These are phyloP conservation scores for Emericellopsis atlantica DNA, from an alignment of 2,329 filamentous ascomycete species.

Conservation along the genomic window DNA sequence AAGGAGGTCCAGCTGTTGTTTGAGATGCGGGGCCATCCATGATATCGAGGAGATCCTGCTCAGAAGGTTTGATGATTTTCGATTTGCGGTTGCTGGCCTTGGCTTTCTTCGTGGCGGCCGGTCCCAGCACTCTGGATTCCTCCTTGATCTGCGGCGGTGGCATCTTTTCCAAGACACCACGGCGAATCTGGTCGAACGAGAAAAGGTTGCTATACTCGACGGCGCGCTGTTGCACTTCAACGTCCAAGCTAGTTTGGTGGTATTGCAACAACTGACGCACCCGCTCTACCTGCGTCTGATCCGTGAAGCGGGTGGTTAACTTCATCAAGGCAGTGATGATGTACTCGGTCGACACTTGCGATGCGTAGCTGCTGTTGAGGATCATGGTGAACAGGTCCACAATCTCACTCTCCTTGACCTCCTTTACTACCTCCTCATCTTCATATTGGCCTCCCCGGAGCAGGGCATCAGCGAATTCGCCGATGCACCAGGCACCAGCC, in stretches of 20 bases:
- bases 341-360: constrained; percentile 85
- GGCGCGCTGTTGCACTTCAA: constrained; percentile 91
- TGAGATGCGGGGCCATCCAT: constrained; percentile 58
- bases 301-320: constrained; percentile 75
- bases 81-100: constrained; percentile 63
- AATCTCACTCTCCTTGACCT: constrained; percentile 78
- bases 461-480: constrained; percentile 89
- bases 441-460: constrained; percentile 83
- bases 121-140: constrained; percentile 80
- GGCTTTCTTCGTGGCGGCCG: constrained; percentile 53
- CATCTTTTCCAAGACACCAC: constrained; percentile 94
- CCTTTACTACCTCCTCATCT: constrained; percentile 74
- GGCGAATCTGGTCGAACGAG: constrained; percentile 71
- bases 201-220: constrained; percentile 97
- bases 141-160: constrained; percentile 94
- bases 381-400: constrained; percentile 89
- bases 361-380: constrained; percentile 87
- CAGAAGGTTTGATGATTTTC: constrained; percentile 69
- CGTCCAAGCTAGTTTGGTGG: constrained; percentile 77
- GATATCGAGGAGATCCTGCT: constrained; percentile 85
- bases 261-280: constrained; percentile 65
- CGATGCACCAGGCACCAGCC: constrained; percentile 92
- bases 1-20: constrained; percentile 38
- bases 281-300: constrained; percentile 75
- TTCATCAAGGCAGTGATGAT: constrained; percentile 94